phyloP scores from a whole-genome alignment of 495 filamentous ascomycete species.

The Daldinia loculata region DNA sequence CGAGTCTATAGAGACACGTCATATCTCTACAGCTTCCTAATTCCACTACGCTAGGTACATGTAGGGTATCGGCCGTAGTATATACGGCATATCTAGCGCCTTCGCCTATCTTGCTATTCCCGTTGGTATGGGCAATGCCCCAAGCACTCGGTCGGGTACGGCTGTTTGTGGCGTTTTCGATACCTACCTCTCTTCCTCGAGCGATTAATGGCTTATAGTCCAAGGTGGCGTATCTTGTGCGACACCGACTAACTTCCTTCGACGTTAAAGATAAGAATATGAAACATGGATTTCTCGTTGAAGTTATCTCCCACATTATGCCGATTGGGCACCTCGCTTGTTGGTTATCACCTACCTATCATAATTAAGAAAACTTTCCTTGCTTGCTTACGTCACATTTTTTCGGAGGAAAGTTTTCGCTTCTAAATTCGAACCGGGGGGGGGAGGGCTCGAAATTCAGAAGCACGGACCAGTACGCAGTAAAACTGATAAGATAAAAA shows the following conservation, averaged over 20 bases:
- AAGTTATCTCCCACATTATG: not conserved
- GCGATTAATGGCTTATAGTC: not conserved
- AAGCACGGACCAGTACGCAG: no score
- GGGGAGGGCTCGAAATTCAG: no score
- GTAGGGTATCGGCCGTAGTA: not conserved
- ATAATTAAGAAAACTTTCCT: no score
- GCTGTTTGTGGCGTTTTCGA: not conserved
- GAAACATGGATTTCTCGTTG: not conserved
- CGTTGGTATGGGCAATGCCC: not conserved
- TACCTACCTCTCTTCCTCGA: not conserved
- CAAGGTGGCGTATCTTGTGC: not conserved
- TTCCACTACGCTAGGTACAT: constrained; percentile 27
- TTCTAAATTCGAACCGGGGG: no score
- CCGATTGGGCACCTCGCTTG: constrained; percentile 13
- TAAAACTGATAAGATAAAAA: no score
- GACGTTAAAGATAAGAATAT: constrained; percentile 14
- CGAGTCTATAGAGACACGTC: not conserved
- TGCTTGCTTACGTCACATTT: no score
- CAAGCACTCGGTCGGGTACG: not conserved
- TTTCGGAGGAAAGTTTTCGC: no score
- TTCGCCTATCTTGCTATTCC: not conserved
- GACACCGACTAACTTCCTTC: not conserved
- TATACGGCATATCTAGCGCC: not conserved
- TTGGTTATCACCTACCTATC: not conserved
- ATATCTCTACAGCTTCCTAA: constrained; percentile 6